A percentile compares a stretch with the other conserved stretches of the same genome.
phyloP scores from a whole-genome alignment of 2,329 filamentous ascomycete genomes.

The Epichloe glyceriae region DNA sequence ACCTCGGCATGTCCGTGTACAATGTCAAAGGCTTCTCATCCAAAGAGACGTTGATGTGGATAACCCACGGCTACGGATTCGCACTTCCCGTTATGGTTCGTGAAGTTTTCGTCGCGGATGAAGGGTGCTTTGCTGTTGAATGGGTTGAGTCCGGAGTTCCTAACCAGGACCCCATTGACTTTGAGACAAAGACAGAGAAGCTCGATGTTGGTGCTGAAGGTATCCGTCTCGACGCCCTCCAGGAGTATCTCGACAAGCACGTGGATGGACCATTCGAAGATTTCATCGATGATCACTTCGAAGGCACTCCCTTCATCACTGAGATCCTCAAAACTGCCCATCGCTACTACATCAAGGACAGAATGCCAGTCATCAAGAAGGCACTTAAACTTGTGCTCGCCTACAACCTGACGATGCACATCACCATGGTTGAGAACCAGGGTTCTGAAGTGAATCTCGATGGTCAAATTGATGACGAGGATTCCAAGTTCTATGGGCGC shows the following conservation, averaged over 20 bases:
- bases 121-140: conserved; percentile 84
- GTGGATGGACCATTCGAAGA: conserved; percentile 85
- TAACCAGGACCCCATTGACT: conserved; percentile 61
- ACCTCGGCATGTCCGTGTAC: conserved; percentile 75
- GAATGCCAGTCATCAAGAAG: conserved; percentile 83
- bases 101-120: conserved; percentile 83
- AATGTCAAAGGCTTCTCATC: conserved; percentile 79
- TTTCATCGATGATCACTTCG: conserved; percentile 92
- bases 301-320: conserved; percentile 87
- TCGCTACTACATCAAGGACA: conserved; percentile 81
- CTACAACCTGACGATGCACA: conserved; percentile 89
- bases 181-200: conserved; percentile 76
- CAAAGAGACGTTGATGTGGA: conserved; percentile 65
- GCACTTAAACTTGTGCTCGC: conserved; percentile 88
- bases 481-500: conserved; percentile 80
- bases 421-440: conserved; percentile 86
- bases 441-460: conserved; percentile 65
- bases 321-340: conserved; percentile 94
- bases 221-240: conserved; percentile 65
- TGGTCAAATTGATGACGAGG: conserved; percentile 74
- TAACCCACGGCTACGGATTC: conserved; percentile 93
- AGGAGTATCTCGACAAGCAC: conserved; percentile 89
- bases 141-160: conserved; percentile 72
- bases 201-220: conserved; percentile 84
- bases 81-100: conserved; percentile 85